Evolutionary conservation across 2,329 filamentous ascomycete genomes (phyloP).

Genomic region (Fusarium sp.): DNA sequence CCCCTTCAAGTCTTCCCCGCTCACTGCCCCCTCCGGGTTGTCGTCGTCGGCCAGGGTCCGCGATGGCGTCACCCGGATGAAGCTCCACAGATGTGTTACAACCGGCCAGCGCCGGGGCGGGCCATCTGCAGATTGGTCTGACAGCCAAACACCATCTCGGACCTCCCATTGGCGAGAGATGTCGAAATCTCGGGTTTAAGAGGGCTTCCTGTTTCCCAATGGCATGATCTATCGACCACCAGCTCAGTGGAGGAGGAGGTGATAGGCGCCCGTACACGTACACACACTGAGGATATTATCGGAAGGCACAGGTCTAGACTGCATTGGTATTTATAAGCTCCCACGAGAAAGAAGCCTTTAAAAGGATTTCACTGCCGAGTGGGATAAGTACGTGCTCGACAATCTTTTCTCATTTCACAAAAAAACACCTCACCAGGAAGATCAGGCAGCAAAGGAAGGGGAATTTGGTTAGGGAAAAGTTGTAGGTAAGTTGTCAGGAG

Average conservation of each 20-base stretch:
- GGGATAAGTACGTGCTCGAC: slow-evolving; percentile 7
- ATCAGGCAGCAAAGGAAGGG: background rate
- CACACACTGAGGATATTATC: background rate
- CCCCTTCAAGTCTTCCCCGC: slow-evolving; percentile 16
- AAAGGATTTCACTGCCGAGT: slow-evolving; percentile 1
- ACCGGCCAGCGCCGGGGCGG: slow-evolving; percentile 31
- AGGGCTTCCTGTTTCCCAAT: background rate
- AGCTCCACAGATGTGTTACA: slow-evolving; percentile 18
- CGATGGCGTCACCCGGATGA: slow-evolving; percentile 36
- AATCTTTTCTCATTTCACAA: background rate
- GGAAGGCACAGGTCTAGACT: background rate
- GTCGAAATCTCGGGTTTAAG: slow-evolving; percentile 6
- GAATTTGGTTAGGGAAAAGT: background rate
- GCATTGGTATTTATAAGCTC: background rate
- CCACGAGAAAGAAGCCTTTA: background rate
- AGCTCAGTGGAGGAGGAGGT: background rate
- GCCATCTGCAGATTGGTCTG: slow-evolving; percentile 1
- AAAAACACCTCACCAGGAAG: background rate
- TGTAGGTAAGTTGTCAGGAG: background rate
- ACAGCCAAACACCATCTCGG: background rate
- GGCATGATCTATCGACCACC: slow-evolving; percentile 1
- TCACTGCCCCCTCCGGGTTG: slow-evolving; percentile 17
- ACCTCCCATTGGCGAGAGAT: slow-evolving; percentile 8
- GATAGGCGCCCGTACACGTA: background rate
- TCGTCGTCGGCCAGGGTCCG: slow-evolving; percentile 10